Conservation (phyloP, 31 red algal species). For the Odonthalia washingtoniensis region DNA sequence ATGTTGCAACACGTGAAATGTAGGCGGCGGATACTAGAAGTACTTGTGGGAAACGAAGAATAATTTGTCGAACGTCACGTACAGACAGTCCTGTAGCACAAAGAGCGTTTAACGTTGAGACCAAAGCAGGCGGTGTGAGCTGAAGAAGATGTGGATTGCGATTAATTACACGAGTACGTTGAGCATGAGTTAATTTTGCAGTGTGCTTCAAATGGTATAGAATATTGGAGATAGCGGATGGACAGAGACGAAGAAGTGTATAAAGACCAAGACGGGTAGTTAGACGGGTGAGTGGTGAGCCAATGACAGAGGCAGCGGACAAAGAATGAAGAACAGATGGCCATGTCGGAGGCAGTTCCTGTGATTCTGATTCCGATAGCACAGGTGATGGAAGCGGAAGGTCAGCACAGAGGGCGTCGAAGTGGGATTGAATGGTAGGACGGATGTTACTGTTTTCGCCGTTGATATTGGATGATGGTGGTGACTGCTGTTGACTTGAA, state of each 20-base stretch:
- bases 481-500: neutral
- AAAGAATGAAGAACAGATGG: slow-evolving; percentile 24
- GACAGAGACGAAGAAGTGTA: slow-evolving; percentile 20
- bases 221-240: neutral
- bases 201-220: slow-evolving; percentile 12
- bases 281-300: slow-evolving; percentile 37
- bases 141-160: slow-evolving; percentile 33
- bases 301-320: slow-evolving; percentile 27
- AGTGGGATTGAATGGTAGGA: neutral
- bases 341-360: neutral
- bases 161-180: slow-evolving; percentile 39
- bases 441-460: neutral
- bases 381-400: neutral
- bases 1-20: slow-evolving; percentile 35
- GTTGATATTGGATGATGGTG: neutral
- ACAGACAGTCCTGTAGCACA: slow-evolving; percentile 15
- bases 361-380: neutral
- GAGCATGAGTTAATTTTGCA: neutral
- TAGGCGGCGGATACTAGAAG: slow-evolving; percentile 22
- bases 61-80: slow-evolving; percentile 26
- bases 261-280: slow-evolving; percentile 38
- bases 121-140: neutral
- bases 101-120: slow-evolving; percentile 8
- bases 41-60: slow-evolving; percentile 40
- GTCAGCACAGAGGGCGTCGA: neutral